Evolutionary conservation across 371 early-diverging fungal species (phyloP).

Genomic region (Mortierella sp.): DNA sequence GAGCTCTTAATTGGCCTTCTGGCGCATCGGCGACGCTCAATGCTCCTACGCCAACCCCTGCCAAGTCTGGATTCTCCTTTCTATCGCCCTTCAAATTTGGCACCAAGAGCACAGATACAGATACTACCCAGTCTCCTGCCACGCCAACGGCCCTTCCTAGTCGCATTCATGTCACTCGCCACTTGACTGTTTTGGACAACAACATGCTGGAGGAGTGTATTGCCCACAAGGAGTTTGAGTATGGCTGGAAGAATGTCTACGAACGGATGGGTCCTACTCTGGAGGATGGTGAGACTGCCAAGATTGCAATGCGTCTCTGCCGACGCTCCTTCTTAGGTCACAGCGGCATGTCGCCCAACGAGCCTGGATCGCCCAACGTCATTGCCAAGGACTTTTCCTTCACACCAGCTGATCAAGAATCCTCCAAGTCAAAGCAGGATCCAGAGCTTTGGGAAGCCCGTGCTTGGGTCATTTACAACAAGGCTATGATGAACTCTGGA

Average conservation of each 20-base stretch:
- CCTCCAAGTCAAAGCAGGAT: not conserved
- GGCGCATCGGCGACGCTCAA: constrained; percentile 3
- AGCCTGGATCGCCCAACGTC: constrained; percentile 28
- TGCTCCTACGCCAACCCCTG: not conserved
- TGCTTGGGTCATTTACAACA: constrained; percentile 57
- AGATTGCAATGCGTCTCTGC: constrained; percentile 55
- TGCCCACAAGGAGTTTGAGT: constrained; percentile 44
- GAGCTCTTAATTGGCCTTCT: constrained; percentile 25
- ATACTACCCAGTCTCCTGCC: not conserved
- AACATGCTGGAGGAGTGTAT: constrained; percentile 54
- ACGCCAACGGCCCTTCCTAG: constrained; percentile 35
- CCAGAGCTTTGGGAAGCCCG: constrained; percentile 55
- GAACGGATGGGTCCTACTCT: constrained; percentile 52
- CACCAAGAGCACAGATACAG: constrained; percentile 14
- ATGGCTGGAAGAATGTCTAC: constrained; percentile 51
- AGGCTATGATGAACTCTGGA: constrained; percentile 41
- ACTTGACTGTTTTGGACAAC: constrained; percentile 50
- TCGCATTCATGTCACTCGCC: constrained; percentile 41
- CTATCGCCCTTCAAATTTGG: constrained; percentile 46
- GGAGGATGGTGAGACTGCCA: constrained; percentile 47
- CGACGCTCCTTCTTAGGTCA: constrained; percentile 47
- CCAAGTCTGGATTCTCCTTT: constrained; percentile 49
- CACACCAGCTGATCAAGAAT: not conserved
- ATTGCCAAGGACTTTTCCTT: constrained; percentile 24
- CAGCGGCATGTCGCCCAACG: constrained; percentile 20